These are phyloP conservation scores for Polyporus arcularius DNA, from an alignment of 768 basidiomycete genomes.

Conservation along the genomic window DNA sequence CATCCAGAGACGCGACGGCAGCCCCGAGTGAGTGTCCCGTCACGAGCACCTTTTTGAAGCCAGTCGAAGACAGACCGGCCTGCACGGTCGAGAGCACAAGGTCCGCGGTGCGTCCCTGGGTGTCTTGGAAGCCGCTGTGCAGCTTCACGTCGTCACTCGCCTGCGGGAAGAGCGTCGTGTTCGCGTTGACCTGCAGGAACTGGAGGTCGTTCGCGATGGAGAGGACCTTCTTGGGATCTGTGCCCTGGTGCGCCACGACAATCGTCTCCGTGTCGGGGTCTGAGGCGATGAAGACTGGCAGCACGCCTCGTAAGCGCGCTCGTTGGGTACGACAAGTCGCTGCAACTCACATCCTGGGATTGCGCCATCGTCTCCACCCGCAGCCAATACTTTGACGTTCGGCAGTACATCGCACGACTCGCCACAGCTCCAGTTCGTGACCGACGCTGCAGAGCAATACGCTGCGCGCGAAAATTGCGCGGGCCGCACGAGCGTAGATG, in stretches of 20 bases:
- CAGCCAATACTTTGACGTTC: slow-evolving; percentile 23
- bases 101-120: slow-evolving; percentile 30
- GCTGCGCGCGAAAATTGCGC: slow-evolving; percentile 27
- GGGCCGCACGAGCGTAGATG: slow-evolving; percentile 21
- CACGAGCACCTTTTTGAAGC: slow-evolving; percentile 28
- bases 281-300: slow-evolving; percentile 27
- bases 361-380: slow-evolving; percentile 26
- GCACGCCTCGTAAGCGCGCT: not conserved
- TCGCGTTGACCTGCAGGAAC: slow-evolving; percentile 27
- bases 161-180: slow-evolving; percentile 42
- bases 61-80: slow-evolving; percentile 24
- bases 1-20: slow-evolving; percentile 35
- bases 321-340: not conserved
- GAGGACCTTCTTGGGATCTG: slow-evolving; percentile 31
- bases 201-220: slow-evolving; percentile 29
- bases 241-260: slow-evolving; percentile 41
- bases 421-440: slow-evolving; percentile 28
- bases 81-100: slow-evolving; percentile 28
- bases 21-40: slow-evolving; percentile 35
- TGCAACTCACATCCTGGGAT: slow-evolving; percentile 26
- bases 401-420: slow-evolving; percentile 27
- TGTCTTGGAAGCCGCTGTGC: slow-evolving; percentile 31
- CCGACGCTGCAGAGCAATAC: slow-evolving; percentile 27
- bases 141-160: slow-evolving; percentile 23
- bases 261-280: slow-evolving; percentile 38